Evolutionary conservation across 2,329 filamentous ascomycete genomes (phyloP), one percentile per base, ranked within the genome.

Genomic region (Epichloe sp.): DNA sequence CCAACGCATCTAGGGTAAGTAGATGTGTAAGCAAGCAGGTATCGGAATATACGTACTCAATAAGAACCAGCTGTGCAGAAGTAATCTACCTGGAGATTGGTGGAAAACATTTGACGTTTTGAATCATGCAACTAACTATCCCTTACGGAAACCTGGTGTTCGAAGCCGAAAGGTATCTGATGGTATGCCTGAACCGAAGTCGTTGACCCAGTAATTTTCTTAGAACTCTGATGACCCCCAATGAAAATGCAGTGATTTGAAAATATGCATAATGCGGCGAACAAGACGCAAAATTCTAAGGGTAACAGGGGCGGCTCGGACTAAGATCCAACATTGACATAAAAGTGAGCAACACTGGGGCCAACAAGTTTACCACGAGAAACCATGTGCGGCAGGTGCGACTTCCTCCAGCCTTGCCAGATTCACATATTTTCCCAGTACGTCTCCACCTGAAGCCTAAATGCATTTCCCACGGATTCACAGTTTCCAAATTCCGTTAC

Each of bases 381-480:
- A 31, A 11, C 15, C 21, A 17, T 48, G 31, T 36, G 31, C 31
- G 51, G 51, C 40, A 52, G 51, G 51, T 43, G 43, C 51, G 51
- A 49, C 47, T 49, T 15, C 47, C 47, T 49, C 42, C 42, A 47
- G 17, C 34, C 19, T 48, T 52, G 41, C 50, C 50, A 19, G 46
- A 49, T 46, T 52, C 47, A 49, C 47, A 49, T 35, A 46, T 40
- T 44, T 36, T 21, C 41, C n/a, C 34, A 42, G 23, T 15, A 31
- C 17, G 38, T 49, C 47, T 41, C 51, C 47, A 49, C 51, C 36
- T n/a, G 4, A 15, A 15, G n/a, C 5, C 21, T 12, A 41, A 38
- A 34, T 44, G 8, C 19, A 42, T 44, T 43, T 36, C 40, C 40
- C 10, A 14, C n/a, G 31, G 5, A 21, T 31, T 21, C 10, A 4